Conservation (phyloP, 2,329 filamentous ascomycete genomes). For the Trichoderma atroviride region DNA sequence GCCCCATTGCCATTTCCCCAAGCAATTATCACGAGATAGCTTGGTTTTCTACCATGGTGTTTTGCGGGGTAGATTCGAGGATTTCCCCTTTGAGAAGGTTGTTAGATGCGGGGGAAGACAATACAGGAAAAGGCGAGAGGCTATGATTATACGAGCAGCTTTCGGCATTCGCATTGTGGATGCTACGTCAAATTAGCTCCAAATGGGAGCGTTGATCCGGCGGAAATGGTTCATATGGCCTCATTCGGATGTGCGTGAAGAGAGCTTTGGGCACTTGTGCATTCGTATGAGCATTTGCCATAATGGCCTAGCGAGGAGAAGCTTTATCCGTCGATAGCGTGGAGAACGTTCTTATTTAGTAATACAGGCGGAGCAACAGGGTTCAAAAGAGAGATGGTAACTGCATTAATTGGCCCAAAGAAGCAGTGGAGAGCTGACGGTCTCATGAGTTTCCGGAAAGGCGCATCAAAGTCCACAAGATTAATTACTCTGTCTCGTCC, state of each 20-base stretch:
- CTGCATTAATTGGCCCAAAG: not conserved
- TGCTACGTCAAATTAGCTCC: not conserved
- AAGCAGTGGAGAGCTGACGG: not conserved
- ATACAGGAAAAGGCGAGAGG: not conserved
- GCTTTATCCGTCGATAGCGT: not conserved
- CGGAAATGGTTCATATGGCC: constrained; percentile 1
- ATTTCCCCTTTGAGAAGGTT: constrained; percentile 16
- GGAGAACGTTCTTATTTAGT: not conserved
- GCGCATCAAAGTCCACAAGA: not conserved
- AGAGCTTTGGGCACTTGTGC: not conserved
- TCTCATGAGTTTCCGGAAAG: not conserved
- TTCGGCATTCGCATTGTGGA: not conserved
- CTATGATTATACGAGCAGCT: not conserved
- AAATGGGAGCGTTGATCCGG: not conserved
- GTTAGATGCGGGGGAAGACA: constrained; percentile 4
- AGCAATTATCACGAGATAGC: not conserved
- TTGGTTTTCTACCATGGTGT: not conserved
- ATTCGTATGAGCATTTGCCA: not conserved
- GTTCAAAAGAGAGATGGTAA: not conserved
- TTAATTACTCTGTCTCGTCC: not conserved
- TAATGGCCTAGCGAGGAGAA: not conserved
- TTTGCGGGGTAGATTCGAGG: constrained; percentile 3
- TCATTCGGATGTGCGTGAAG: not conserved
- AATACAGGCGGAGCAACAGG: not conserved
- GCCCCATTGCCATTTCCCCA: not conserved